Base-by-base conservation (phyloP, 2,329 filamentous ascomycete genomes). In the Ophioceras dolichostomum region DNA sequence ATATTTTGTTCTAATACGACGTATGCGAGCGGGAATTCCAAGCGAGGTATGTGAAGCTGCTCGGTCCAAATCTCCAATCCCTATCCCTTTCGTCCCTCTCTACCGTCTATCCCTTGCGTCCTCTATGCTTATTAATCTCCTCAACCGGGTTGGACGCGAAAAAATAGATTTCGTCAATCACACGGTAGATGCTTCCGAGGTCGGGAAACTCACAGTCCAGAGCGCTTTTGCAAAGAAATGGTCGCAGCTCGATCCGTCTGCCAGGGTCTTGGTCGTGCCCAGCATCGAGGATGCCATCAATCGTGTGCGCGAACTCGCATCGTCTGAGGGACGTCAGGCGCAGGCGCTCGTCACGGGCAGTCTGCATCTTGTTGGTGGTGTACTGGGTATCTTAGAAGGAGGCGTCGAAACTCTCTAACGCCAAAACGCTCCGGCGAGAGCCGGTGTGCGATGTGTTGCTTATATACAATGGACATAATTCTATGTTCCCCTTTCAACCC, bases 301-400 rank as follows among this genome's bases (percentile, higher is more conserved):
- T n/a, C 58, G 61, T 29, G 62, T 62, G 3, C 54, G 67, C 12
- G 47, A 45, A 1, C 44, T 67, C 10, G 28, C 19, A 4, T 18
- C 28, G 10, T 16, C 38, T 3, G 24, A 19, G n/a, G 21, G 10
- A n/a, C 26, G 26, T 37, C 43, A 48, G 24, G 47, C 53, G 20
- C 40, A 54, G 32, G 51, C 42, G 5, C 34, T 77, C 19, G 61
- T 79, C 34, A 79, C 76, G 4, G 75, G 76, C 3, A 79, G 76
- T 50, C 55, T 80, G 43, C 74, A 79, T 52, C 60, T 80, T 1
- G 70, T 79, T 1, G 75, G 76, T 1, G 70, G 67, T 10, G 66
- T 63, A 9, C 47, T 74, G 45, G 61, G 60, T 2, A 62, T 70
- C 27, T 38, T 74, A 43, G 67, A 72, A 39, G 57, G 42, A 22